Percentiles rank a stretch among this genome's conserved stretches.
These are phyloP conservation scores for Arthrinium puccinioides DNA, from an alignment of 2,329 filamentous ascomycete species.

Conservation along the genomic window DNA sequence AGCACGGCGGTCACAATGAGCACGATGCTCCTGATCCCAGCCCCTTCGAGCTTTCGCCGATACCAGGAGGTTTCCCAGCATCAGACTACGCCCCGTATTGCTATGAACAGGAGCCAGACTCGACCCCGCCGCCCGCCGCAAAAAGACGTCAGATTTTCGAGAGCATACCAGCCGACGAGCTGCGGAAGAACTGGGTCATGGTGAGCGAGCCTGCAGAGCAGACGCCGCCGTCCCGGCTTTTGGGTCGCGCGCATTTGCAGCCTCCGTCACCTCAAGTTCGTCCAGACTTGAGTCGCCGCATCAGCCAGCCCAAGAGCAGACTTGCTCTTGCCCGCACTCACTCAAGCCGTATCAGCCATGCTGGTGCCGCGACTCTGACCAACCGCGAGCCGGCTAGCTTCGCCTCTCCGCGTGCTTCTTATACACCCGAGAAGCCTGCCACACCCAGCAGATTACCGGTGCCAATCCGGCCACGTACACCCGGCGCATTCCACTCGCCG, in stretches of 20 bases:
- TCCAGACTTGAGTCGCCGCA: conserved; percentile 31
- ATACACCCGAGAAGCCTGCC: conserved; percentile 16
- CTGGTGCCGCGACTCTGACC: conserved; percentile 34
- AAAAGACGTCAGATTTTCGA: conserved; percentile 48
- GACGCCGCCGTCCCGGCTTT: conserved; percentile 12
- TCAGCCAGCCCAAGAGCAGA: conserved; percentile 33
- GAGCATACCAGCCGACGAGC: conserved; percentile 40
- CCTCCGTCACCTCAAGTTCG: conserved; percentile 1
- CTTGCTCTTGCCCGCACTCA: conserved; percentile 20
- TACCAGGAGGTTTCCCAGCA: conserved; percentile 23
- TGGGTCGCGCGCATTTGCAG: not conserved
- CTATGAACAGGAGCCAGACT: conserved; percentile 25
- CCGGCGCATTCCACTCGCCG: conserved; percentile 11
- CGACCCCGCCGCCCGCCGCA: conserved; percentile 38
- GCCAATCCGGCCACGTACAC: conserved; percentile 20
- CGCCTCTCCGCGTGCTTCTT: conserved; percentile 37
- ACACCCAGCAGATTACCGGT: conserved; percentile 37
- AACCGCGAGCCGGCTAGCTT: conserved; percentile 43
- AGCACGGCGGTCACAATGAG: conserved; percentile 16
- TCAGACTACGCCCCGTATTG: conserved; percentile 24
- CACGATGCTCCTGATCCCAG: conserved; percentile 19
- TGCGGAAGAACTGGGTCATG: conserved; percentile 66
- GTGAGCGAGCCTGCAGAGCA: conserved; percentile 37
- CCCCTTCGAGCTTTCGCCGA: conserved; percentile 8
- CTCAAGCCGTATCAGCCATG: conserved; percentile 38